Conservation (phyloP, 176 grass and related monocot genomes). For the Bolboschoenus planiculmis region DNA sequence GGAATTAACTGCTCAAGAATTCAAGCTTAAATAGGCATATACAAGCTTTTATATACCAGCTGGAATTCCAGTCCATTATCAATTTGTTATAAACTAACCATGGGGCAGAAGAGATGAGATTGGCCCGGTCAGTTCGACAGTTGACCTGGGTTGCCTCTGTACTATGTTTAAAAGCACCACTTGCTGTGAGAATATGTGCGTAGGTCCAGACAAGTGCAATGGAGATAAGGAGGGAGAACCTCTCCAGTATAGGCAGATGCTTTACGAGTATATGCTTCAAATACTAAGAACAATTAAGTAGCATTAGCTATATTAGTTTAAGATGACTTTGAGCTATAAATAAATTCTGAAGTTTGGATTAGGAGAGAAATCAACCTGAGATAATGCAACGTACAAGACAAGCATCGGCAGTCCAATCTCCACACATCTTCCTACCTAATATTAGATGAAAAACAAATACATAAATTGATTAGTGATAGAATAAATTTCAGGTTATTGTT, state of each 20-base stretch:
- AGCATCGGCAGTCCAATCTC: slow-evolving; percentile 87
- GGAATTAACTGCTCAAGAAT: not conserved
- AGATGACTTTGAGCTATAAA: not conserved
- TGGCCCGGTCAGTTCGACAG: slow-evolving; percentile 73
- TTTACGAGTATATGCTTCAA: slow-evolving; percentile 68
- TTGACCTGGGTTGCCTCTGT: slow-evolving; percentile 52
- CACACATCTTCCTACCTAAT: slow-evolving; percentile 87
- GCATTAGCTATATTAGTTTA: slow-evolving; percentile 13
- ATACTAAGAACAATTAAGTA: slow-evolving; percentile 45
- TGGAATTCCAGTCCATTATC: not conserved
- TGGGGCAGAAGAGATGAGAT: slow-evolving; percentile 82
- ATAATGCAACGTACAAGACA: slow-evolving; percentile 64
- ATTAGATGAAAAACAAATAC: not conserved
- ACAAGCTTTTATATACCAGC: not conserved
- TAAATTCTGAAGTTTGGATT: not conserved
- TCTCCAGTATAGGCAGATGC: slow-evolving; percentile 65
- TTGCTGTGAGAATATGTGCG: slow-evolving; percentile 72
- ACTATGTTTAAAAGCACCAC: slow-evolving; percentile 75
- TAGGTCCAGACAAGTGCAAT: slow-evolving; percentile 67
- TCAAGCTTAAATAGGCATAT: too few relatives aligned
- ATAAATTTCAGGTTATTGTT: not conserved
- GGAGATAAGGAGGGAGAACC: slow-evolving; percentile 81
- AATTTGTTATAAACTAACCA: slow-evolving; percentile 37
- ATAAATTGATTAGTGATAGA: not conserved
- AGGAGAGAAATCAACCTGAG: slow-evolving; percentile 42